phyloP scores from a whole-genome alignment of 345 rosid genomes.

The Moricandia moricandioides region DNA sequence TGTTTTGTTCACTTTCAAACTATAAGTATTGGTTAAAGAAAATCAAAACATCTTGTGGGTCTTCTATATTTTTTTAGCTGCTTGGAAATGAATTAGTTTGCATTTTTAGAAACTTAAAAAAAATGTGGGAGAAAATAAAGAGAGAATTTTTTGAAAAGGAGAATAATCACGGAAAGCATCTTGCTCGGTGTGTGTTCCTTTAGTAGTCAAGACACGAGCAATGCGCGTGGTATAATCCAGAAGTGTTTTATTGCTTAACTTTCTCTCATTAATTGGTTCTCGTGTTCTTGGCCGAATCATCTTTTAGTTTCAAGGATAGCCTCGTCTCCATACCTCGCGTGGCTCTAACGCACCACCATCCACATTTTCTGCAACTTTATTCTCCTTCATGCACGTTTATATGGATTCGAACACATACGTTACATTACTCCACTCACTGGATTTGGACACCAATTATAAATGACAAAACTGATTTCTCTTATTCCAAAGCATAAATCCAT shows the following conservation, averaged over 20 bases:
- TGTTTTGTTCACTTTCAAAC: not conserved
- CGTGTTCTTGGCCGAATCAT: constrained; percentile 12
- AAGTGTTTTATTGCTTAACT: not conserved
- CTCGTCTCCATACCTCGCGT: constrained; percentile 16
- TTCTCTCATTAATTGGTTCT: not conserved
- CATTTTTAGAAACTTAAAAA: not conserved
- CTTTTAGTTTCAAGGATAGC: constrained; percentile 12
- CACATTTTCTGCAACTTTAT: constrained; percentile 13
- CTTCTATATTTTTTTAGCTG: not conserved
- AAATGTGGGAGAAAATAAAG: not conserved
- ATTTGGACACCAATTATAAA: not conserved
- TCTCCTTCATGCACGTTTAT: not conserved
- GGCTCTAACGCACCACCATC: constrained; percentile 10
- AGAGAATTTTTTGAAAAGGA: not conserved
- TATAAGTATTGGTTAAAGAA: not conserved
- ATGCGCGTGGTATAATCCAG: constrained; percentile 2
- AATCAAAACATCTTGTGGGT: not conserved
- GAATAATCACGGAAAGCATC: constrained; percentile 19
- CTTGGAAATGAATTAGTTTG: not conserved
- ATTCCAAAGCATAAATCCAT: not conserved
- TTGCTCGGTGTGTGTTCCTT: not conserved
- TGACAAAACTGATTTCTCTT: not conserved
- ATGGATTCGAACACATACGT: not conserved
- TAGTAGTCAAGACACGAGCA: not conserved
- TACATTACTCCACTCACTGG: not conserved